These are phyloP conservation scores for Agrocybe praecox DNA, from an alignment of 768 basidiomycete species.

Conservation along the genomic window DNA sequence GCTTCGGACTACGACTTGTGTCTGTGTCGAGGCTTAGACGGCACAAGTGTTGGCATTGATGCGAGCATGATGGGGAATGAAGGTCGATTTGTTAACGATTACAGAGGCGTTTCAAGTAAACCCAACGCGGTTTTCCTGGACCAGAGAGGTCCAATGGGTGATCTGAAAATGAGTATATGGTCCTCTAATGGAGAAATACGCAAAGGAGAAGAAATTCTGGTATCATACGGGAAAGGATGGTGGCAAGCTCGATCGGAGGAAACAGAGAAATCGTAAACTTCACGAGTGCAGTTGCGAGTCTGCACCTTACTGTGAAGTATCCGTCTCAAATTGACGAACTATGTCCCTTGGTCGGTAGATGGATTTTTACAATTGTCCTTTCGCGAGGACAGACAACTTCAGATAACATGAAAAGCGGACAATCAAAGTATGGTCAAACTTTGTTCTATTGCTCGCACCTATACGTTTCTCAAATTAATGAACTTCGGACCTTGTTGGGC, in stretches of 20 bases:
- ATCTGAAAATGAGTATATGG: slow-evolving; percentile 80
- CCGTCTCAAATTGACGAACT: too few relatives aligned
- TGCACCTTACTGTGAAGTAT: too few relatives aligned
- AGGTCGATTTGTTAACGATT: slow-evolving; percentile 90
- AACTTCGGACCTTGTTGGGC: too few relatives aligned
- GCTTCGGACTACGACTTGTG: slow-evolving; percentile 89
- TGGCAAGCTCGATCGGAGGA: slow-evolving; percentile 56
- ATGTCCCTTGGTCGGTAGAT: too few relatives aligned
- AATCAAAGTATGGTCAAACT: too few relatives aligned
- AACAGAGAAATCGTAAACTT: background rate
- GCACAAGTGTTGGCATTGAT: slow-evolving; percentile 75
- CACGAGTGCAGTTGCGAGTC: too few relatives aligned
- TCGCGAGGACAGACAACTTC: too few relatives aligned
- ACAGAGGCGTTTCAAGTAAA: slow-evolving; percentile 68
- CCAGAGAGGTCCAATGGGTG: slow-evolving; percentile 50
- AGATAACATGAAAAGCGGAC: too few relatives aligned
- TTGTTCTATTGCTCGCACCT: too few relatives aligned
- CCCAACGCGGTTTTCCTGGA: slow-evolving; percentile 78
- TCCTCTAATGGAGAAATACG: slow-evolving; percentile 57
- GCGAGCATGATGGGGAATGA: slow-evolving; percentile 81
- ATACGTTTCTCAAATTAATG: too few relatives aligned
- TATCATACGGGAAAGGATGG: slow-evolving; percentile 89
- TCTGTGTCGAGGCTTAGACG: slow-evolving; percentile 60
- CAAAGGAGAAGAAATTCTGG: slow-evolving; percentile 84
- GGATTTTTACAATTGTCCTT: too few relatives aligned